Conservation (phyloP, 2,329 filamentous ascomycete genomes). For the Gnomoniopsis sp. region DNA sequence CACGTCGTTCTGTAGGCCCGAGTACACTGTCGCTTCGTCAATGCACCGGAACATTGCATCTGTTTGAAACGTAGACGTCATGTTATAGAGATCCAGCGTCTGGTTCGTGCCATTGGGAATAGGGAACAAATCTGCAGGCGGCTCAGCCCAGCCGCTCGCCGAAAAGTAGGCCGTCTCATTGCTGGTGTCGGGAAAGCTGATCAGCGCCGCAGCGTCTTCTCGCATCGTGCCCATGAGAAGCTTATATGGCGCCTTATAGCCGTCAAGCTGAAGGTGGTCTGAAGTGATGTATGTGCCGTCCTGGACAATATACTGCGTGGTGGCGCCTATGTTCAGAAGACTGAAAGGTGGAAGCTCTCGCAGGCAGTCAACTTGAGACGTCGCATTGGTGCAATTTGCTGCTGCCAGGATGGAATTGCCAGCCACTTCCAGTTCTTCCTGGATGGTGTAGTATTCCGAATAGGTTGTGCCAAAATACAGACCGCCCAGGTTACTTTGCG, state of each 20-base stretch:
- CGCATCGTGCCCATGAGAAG: conserved; percentile 54
- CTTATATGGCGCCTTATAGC: conserved; percentile 44
- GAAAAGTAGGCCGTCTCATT: conserved; percentile 31
- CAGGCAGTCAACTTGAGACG: conserved; percentile 51
- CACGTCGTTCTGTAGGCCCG: conserved; percentile 39
- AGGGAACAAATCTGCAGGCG: conserved; percentile 45
- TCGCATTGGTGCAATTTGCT: conserved; percentile 48
- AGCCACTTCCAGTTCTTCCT: conserved; percentile 44
- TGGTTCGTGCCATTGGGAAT: conserved; percentile 39
- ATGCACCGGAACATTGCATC: conserved; percentile 59
- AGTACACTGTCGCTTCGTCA: conserved; percentile 55
- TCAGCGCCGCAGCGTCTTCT: conserved; percentile 55
- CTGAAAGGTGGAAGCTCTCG: conserved; percentile 40
- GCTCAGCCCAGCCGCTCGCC: conserved; percentile 28
- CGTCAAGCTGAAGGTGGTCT: conserved; percentile 43
- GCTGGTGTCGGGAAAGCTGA: conserved; percentile 38
- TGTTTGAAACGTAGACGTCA: conserved; percentile 51
- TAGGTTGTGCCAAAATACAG: conserved; percentile 55
- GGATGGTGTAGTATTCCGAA: conserved; percentile 55
- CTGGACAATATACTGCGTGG: conserved; percentile 52
- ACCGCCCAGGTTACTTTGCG: conserved; percentile 37
- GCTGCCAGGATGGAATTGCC: conserved; percentile 49
- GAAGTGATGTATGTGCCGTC: conserved; percentile 52
- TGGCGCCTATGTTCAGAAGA: conserved; percentile 36
- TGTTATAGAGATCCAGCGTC: conserved; percentile 53